These are phyloP conservation scores for Lentinula detonsa DNA, from an alignment of 768 basidiomycete genomes.

Conservation along the genomic window DNA sequence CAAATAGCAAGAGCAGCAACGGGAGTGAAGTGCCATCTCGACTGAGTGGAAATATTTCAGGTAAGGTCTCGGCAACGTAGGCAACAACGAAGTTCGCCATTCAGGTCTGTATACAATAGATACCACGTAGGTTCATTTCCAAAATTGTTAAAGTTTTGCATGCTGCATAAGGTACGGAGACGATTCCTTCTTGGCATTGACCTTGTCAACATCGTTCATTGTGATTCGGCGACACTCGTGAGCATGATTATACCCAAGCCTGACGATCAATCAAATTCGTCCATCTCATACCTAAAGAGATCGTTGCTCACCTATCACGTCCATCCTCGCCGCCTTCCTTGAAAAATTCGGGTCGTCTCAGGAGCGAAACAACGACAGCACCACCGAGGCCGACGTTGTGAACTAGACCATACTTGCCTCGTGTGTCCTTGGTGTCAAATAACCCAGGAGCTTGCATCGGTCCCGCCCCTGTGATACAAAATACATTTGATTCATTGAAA, in stretches of 20 bases:
- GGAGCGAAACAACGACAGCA: constrained; percentile 69
- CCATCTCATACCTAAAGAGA: background rate
- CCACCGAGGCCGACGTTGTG: constrained; percentile 84
- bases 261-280: constrained; percentile 15
- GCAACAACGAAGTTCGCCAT: too few relatives aligned
- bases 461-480: constrained; percentile 55
- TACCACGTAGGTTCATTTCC: too few relatives aligned
- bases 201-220: constrained; percentile 62
- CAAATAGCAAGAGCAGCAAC: too few relatives aligned
- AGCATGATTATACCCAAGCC: constrained; percentile 80
- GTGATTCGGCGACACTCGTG: constrained; percentile 60
- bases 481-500: too few relatives aligned
- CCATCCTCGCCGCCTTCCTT: constrained; percentile 63
- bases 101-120: too few relatives aligned
- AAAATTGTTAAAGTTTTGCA: constrained; percentile 34
- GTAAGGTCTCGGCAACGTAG: too few relatives aligned
- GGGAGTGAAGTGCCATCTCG: too few relatives aligned
- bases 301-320: constrained; percentile 44
- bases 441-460: constrained; percentile 77
- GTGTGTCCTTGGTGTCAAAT: constrained; percentile 53
- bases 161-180: constrained; percentile 44
- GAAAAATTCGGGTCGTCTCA: constrained; percentile 76
- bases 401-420: constrained; percentile 74
- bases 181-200: constrained; percentile 57
- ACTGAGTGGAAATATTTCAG: too few relatives aligned